Percentiles rank a stretch among this genome's conserved stretches.
Evolutionary conservation across 164 flowering plant species (phyloP).

Genomic region (Macadamia tetraphylla): DNA sequence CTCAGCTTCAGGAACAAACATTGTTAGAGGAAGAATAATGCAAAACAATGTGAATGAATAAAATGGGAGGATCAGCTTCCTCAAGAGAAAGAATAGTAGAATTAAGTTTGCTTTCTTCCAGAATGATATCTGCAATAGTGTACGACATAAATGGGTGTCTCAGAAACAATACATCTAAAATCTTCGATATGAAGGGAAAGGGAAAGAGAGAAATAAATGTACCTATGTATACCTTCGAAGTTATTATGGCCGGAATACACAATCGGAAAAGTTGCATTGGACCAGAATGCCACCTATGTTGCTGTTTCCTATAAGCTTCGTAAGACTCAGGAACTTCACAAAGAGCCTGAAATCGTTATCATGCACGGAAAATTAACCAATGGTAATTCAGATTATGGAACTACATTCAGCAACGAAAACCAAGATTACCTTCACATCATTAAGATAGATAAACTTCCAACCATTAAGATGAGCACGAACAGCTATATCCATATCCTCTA

Average conservation of each 20-base stretch:
- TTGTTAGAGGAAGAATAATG: slow-evolving; percentile 91
- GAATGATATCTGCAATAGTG: slow-evolving; percentile 63
- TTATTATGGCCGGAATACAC: slow-evolving; percentile 66
- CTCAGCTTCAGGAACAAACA: slow-evolving; percentile 95
- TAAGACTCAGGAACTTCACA: slow-evolving; percentile 96
- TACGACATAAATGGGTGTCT: not conserved
- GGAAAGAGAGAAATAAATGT: not conserved
- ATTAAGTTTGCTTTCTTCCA: slow-evolving; percentile 86
- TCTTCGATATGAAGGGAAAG: no score
- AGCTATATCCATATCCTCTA: slow-evolving; percentile 98
- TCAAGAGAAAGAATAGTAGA: slow-evolving; percentile 80
- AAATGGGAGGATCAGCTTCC: slow-evolving; percentile 87
- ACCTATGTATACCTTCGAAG: slow-evolving; percentile 92
- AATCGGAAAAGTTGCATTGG: slow-evolving; percentile 97
- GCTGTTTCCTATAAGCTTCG: slow-evolving; percentile 94
- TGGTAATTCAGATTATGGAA: not conserved
- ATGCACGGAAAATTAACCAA: not conserved
- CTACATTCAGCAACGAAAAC: not conserved
- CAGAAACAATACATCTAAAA: not conserved
- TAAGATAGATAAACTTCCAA: slow-evolving; percentile 87
- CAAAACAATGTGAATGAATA: slow-evolving; percentile 96
- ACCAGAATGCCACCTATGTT: slow-evolving; percentile 98
- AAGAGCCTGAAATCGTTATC: slow-evolving; percentile 45
- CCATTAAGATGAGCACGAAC: slow-evolving; percentile 94
- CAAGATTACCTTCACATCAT: slow-evolving; percentile 80